These are phyloP conservation scores for Botryotinia convoluta DNA, from an alignment of 2,329 filamentous ascomycete genomes.

Conservation along the genomic window DNA sequence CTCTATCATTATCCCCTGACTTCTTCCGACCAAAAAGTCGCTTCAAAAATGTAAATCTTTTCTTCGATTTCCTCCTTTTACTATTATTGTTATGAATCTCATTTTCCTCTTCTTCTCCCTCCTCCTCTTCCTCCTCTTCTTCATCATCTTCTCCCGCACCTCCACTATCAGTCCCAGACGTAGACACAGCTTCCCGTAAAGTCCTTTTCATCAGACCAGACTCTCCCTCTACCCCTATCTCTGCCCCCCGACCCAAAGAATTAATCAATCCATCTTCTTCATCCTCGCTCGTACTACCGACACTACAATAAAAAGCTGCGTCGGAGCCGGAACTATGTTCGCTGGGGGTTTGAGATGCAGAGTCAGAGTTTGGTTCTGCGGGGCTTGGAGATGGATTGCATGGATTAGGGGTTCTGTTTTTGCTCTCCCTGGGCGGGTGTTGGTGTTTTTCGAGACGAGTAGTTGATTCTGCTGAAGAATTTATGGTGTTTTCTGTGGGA, in stretches of 20 bases:
- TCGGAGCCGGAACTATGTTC: conserved; percentile 3
- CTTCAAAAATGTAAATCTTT: neutral
- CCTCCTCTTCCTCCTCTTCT: too few relatives aligned
- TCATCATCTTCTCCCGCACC: neutral
- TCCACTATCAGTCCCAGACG: neutral
- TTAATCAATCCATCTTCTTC: neutral
- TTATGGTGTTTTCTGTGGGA: accelerated
- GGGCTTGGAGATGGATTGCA: neutral
- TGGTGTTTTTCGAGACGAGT: neutral
- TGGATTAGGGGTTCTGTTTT: neutral
- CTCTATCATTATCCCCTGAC: too few relatives aligned
- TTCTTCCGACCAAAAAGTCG: neutral
- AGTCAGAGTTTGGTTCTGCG: neutral
- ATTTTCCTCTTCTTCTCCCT: too few relatives aligned
- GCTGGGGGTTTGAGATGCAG: neutral
- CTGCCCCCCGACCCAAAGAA: neutral
- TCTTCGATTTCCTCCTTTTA: neutral
- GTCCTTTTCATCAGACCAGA: neutral
- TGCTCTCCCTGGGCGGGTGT: accelerated
- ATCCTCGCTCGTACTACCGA: neutral
- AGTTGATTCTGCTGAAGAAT: too few relatives aligned
- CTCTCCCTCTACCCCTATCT: accelerated
- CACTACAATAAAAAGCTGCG: neutral
- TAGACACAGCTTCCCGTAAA: neutral
- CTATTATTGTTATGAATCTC: neutral